phyloP scores from a whole-genome alignment of 352 stramenopile genomes.

The Pilasporangium apinafurcum region DNA sequence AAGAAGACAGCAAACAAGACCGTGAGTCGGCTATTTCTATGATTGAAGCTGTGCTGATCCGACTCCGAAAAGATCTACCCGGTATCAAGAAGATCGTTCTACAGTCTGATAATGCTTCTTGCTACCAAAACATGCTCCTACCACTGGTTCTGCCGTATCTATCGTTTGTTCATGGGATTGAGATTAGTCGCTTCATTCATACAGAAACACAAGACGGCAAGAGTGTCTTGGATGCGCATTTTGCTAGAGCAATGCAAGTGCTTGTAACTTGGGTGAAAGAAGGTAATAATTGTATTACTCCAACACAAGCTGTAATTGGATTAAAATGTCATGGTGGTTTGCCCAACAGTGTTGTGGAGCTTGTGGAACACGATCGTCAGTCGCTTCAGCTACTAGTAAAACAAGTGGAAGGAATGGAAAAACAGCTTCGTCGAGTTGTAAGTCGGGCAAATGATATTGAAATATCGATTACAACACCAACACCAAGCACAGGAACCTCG shows the following conservation, averaged over 20 bases:
- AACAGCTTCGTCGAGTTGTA: too few species aligned
- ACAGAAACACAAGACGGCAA: conserved; percentile 25
- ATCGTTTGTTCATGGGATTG: background rate
- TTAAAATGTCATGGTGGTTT: conserved; percentile 14
- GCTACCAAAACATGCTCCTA: conserved; percentile 18
- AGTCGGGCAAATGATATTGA: too few species aligned
- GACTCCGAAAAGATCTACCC: conserved; percentile 8
- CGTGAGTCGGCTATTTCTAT: conserved; percentile 10
- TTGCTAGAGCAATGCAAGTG: conserved; percentile 12
- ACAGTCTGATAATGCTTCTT: conserved; percentile 20
- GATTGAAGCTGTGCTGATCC: conserved; percentile 18
- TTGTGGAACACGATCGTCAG: conserved; percentile 8
- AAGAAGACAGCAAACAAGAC: conserved; percentile 18
- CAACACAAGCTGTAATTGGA: conserved; percentile 12
- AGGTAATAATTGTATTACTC: conserved; percentile 13
- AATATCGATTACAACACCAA: too few species aligned
- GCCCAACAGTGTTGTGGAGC: conserved; percentile 13
- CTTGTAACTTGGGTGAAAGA: conserved; percentile 5
- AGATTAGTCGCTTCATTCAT: conserved; percentile 20
- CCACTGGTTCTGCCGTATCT: conserved; percentile 12
- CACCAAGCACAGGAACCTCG: too few species aligned
- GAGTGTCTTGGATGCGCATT: conserved; percentile 12
- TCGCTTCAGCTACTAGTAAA: too few species aligned
- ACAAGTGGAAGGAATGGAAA: too few species aligned
- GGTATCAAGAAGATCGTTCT: conserved; percentile 10